A percentile compares a stretch with the other conserved stretches of the same genome.
These are phyloP conservation scores for Teunomyces atbi DNA, from an alignment of 805 yeast species.

Conservation along the genomic window DNA sequence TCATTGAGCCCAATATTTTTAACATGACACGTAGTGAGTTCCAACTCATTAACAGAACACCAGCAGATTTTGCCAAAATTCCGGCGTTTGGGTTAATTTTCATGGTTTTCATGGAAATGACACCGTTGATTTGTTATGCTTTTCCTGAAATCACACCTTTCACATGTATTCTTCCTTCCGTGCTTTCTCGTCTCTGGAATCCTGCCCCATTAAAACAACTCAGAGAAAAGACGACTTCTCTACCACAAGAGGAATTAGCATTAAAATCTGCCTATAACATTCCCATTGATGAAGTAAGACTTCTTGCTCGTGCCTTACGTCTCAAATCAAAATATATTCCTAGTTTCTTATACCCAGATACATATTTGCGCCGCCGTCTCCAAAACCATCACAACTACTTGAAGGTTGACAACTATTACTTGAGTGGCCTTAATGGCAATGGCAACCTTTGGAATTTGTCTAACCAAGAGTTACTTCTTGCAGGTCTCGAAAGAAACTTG, in stretches of 20 bases:
- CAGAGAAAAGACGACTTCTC: constrained; percentile 13
- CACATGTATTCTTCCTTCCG: constrained; percentile 54
- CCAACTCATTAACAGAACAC: constrained; percentile 51
- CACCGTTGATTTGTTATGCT: constrained; percentile 51
- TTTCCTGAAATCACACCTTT: constrained; percentile 58
- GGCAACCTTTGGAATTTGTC: constrained; percentile 47
- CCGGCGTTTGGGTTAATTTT: constrained; percentile 52
- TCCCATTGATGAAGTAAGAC: constrained; percentile 35
- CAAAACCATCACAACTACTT: constrained; percentile 43
- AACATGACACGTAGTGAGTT: constrained; percentile 48
- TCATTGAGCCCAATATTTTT: constrained; percentile 21
- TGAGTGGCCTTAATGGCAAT: constrained; percentile 33
- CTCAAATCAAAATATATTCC: constrained; percentile 43
- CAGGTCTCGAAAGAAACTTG: constrained; percentile 58
- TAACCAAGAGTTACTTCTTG: constrained; percentile 49
- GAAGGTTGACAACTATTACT: constrained; percentile 51
- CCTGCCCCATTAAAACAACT: constrained; percentile 13
- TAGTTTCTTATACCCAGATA: constrained; percentile 34
- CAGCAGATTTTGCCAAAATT: constrained; percentile 48
- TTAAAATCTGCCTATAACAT: constrained; percentile 49
- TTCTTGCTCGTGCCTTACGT: constrained; percentile 34
- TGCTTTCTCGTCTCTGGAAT: constrained; percentile 38
- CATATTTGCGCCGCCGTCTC: constrained; percentile 34
- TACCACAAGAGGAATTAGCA: constrained; percentile 23
- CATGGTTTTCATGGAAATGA: constrained; percentile 50